phyloP scores from a whole-genome alignment of 2,329 filamentous ascomycete genomes.

The Cucurbitaria berberidis region DNA sequence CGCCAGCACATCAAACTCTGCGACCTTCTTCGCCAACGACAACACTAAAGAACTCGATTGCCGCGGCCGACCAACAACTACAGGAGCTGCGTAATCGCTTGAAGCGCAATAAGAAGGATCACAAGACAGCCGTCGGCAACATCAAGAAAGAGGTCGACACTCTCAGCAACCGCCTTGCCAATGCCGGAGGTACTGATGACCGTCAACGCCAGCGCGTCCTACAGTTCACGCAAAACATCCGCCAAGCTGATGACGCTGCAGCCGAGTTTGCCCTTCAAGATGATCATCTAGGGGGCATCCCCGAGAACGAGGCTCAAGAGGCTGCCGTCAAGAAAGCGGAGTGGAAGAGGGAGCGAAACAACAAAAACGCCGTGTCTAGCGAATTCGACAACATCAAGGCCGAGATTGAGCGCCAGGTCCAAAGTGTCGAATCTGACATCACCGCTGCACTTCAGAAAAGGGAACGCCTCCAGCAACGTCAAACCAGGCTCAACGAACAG shows the following conservation, averaged over 20 bases:
- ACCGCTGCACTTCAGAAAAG: slow-evolving; percentile 68
- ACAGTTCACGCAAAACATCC: slow-evolving; percentile 76
- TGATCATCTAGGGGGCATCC: slow-evolving; percentile 68
- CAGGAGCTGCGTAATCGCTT: slow-evolving; percentile 71
- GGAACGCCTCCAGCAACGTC: slow-evolving; percentile 74
- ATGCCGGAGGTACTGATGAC: slow-evolving; percentile 74
- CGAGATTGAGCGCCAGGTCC: slow-evolving; percentile 67
- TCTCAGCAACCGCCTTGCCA: slow-evolving; percentile 69
- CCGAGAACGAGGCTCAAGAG: slow-evolving; percentile 65
- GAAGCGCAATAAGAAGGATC: slow-evolving; percentile 75
- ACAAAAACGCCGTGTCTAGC: slow-evolving; percentile 57
- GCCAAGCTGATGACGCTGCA: slow-evolving; percentile 70
- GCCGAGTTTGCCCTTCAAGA: slow-evolving; percentile 64
- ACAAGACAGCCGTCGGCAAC: slow-evolving; percentile 70
- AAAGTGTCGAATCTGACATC: slow-evolving; percentile 69
- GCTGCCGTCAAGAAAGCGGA: slow-evolving; percentile 64
- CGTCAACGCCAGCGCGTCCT: slow-evolving; percentile 75
- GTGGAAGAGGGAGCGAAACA: slow-evolving; percentile 62
- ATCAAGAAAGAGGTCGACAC: slow-evolving; percentile 77
- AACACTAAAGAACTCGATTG: slow-evolving; percentile 77
- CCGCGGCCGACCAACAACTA: slow-evolving; percentile 72
- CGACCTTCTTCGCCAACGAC: slow-evolving; percentile 78
- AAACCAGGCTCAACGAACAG: slow-evolving; percentile 75
- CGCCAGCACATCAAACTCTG: slow-evolving; percentile 65
- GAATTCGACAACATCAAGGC: slow-evolving; percentile 68